A percentile compares a stretch with the other conserved stretches of the same genome.
phyloP scores from a whole-genome alignment of 257 asterid species.

The Solanum chmielewskii region DNA sequence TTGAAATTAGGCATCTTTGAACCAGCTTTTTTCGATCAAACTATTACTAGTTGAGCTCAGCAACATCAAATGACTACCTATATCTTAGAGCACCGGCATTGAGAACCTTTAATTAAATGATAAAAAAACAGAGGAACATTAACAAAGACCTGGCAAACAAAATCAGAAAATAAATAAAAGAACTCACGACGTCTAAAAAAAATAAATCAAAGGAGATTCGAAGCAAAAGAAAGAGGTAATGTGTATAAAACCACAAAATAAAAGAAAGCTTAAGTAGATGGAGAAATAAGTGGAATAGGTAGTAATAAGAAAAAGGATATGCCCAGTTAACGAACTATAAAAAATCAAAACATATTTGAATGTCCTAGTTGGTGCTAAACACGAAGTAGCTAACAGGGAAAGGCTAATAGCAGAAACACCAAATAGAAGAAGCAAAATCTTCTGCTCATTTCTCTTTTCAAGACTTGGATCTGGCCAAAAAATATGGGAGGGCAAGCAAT shows the following conservation, averaged over 20 bases:
- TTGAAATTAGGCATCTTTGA: neutral
- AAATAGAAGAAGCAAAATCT: neutral
- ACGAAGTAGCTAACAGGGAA: neutral
- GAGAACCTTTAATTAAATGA: neutral
- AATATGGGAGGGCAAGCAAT: neutral
- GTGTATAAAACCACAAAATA: neutral
- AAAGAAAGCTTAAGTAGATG: neutral
- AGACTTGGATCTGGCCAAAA: neutral
- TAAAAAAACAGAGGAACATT: neutral
- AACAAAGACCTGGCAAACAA: neutral
- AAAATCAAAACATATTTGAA: neutral
- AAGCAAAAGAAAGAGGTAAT: neutral
- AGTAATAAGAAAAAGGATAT: neutral
- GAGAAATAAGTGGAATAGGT: neutral
- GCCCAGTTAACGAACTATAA: neutral
- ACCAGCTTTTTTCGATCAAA: neutral
- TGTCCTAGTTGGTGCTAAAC: neutral
- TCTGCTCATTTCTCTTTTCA: neutral
- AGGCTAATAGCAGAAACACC: neutral
- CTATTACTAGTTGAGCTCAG: neutral
- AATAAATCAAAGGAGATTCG: neutral
- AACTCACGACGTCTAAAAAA: neutral
- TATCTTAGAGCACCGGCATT: neutral
- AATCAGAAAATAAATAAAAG: neutral
- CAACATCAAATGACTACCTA: neutral